These are phyloP conservation scores for Lantana camara DNA, from an alignment of 257 asterid genomes.

Conservation along the genomic window DNA sequence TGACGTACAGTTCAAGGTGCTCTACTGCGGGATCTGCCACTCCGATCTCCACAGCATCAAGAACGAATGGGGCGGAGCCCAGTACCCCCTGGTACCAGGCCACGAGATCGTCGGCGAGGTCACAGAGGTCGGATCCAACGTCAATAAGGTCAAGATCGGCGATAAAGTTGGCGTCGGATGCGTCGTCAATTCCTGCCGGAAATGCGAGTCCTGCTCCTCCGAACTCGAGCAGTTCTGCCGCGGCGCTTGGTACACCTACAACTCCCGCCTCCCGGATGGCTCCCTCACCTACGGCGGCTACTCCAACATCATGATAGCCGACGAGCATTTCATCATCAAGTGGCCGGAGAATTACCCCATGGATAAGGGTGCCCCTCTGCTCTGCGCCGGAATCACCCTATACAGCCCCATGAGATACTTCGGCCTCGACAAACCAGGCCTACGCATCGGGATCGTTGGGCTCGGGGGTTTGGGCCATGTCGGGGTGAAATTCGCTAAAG, in stretches of 20 bases:
- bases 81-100: slow-evolving; percentile 30
- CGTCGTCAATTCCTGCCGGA: slow-evolving; percentile 38
- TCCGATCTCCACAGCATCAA: slow-evolving; percentile 27
- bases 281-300: slow-evolving; percentile 16
- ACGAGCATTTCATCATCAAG: slow-evolving; percentile 10
- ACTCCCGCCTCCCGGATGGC: slow-evolving; percentile 12
- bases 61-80: slow-evolving; percentile 18
- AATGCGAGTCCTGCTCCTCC: slow-evolving; percentile 34
- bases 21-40: slow-evolving; percentile 36
- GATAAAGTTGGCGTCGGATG: slow-evolving; percentile 48
- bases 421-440: slow-evolving; percentile 21
- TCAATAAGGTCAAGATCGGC: slow-evolving; percentile 32
- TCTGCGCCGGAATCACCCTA: slow-evolving; percentile 25
- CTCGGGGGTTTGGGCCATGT: slow-evolving; percentile 23
- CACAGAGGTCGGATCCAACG: slow-evolving; percentile 42
- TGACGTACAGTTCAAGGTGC: slow-evolving; percentile 27
- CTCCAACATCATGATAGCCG: slow-evolving; percentile 12
- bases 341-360: slow-evolving; percentile 23
- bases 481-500: slow-evolving; percentile 15
- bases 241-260: slow-evolving; percentile 2
- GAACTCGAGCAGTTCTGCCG: slow-evolving; percentile 28
- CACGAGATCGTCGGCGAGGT: slow-evolving; percentile 32
- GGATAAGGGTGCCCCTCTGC: slow-evolving; percentile 18
- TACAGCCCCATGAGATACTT: slow-evolving; percentile 19
- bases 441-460: slow-evolving; percentile 9